Evolutionary conservation across 805 yeast genomes (phyloP).

Genomic region (Helenozyma baotianmanensis): DNA sequence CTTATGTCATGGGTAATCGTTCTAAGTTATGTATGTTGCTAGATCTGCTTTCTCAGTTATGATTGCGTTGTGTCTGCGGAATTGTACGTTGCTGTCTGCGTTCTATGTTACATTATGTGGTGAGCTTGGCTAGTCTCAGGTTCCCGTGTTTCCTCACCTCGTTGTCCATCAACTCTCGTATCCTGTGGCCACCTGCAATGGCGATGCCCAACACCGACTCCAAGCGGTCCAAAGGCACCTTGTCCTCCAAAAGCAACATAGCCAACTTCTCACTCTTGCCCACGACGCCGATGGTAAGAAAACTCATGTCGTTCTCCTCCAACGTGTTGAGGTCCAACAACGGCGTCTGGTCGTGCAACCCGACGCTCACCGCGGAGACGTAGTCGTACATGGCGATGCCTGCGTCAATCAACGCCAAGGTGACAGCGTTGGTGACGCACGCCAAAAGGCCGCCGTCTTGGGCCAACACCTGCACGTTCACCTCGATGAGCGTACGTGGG

Average conservation of each 20-base stretch:
- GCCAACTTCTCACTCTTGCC: constrained; percentile 81
- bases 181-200: constrained; percentile 78
- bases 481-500: constrained; percentile 77
- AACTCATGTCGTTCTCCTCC: constrained; percentile 82
- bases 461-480: constrained; percentile 71
- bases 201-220: constrained; percentile 77
- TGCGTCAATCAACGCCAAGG: constrained; percentile 89
- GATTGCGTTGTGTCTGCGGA: too few species aligned
- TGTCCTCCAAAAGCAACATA: constrained; percentile 72
- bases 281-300: constrained; percentile 75
- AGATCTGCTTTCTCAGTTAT: too few species aligned
- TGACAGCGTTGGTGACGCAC: constrained; percentile 75
- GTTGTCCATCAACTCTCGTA: constrained; percentile 80
- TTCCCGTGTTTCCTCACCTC: constrained; percentile 76
- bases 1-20: too few species aligned
- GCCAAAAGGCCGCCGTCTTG: constrained; percentile 90
- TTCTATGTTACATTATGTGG: constrained; percentile 1
- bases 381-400: constrained; percentile 94
- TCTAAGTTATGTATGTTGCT: too few species aligned
- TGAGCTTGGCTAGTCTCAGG: constrained; percentile 44
- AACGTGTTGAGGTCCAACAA: constrained; percentile 75
- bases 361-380: constrained; percentile 75
- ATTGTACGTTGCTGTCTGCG: too few species aligned
- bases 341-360: constrained; percentile 70
- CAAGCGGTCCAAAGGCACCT: constrained; percentile 75